Percentiles rank a stretch among this genome's conserved stretches.
Evolutionary conservation across 148 eudicot genomes (phyloP).

Genomic region (Rhododendron griersonianum): DNA sequence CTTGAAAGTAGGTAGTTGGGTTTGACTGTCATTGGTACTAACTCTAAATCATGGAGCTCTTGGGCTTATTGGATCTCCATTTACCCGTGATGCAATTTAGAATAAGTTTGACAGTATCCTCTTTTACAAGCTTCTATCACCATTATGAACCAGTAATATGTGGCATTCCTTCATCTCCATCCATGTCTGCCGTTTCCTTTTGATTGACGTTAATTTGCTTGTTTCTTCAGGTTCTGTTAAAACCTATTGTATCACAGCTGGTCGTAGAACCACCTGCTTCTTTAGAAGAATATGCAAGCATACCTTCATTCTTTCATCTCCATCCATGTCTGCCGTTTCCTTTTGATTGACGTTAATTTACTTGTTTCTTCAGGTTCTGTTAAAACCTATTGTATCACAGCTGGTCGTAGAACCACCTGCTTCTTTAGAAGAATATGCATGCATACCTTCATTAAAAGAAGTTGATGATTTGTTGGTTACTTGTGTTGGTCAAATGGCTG

Average conservation of each 20-base stretch:
- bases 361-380: slow-evolving; percentile 38
- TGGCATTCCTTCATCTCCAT: neutral
- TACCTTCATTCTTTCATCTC: neutral
- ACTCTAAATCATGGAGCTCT: neutral
- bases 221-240: slow-evolving; percentile 51
- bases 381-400: slow-evolving; percentile 86
- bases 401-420: slow-evolving; percentile 63
- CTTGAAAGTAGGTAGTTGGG: neutral
- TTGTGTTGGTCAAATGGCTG: slow-evolving; percentile 95
- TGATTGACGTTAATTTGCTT: neutral
- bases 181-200: neutral
- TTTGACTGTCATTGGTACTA: neutral
- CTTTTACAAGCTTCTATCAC: neutral
- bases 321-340: neutral
- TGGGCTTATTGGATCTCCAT: neutral
- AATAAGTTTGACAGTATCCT: neutral
- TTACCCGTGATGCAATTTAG: neutral
- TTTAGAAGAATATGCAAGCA: slow-evolving; percentile 41
- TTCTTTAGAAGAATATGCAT: slow-evolving; percentile 42
- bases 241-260: slow-evolving; percentile 84
- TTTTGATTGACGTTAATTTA: neutral
- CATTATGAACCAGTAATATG: neutral
- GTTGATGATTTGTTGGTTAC: slow-evolving; percentile 71
- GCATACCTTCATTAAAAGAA: slow-evolving; percentile 56
- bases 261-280: slow-evolving; percentile 56